Evolutionary conservation across 176 grass and related monocot species (phyloP).

Genomic region (Eleusine indica): DNA sequence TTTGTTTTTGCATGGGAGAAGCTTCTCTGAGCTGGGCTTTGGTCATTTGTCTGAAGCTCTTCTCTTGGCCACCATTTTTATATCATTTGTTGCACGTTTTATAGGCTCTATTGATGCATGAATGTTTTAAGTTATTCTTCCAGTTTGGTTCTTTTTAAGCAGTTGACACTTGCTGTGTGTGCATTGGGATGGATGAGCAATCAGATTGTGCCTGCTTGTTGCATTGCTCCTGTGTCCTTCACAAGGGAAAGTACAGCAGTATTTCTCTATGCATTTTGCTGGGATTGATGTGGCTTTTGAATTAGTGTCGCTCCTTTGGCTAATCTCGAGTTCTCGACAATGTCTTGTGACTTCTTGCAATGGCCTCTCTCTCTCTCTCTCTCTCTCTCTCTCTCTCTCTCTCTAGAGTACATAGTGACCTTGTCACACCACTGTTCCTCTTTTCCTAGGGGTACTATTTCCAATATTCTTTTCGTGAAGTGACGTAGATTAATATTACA

Average conservation of each 20-base stretch:
- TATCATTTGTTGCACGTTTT: constrained; percentile 53
- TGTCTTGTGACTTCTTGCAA: constrained; percentile 35
- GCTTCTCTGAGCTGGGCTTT: constrained; percentile 56
- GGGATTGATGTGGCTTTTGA: constrained; percentile 38
- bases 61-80: constrained; percentile 50
- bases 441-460: constrained; percentile 60
- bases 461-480: constrained; percentile 59
- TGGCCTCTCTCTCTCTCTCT: constrained; percentile 21
- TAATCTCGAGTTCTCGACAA: constrained; percentile 54
- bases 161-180: constrained; percentile 6
- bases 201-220: constrained; percentile 30
- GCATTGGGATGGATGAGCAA: constrained; percentile 54
- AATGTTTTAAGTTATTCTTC: constrained; percentile 31
- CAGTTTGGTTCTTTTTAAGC: constrained; percentile 50
- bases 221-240: constrained; percentile 36
- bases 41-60: constrained; percentile 27
- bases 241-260: constrained; percentile 30
- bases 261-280: constrained; percentile 40
- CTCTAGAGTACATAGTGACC: constrained; percentile 51
- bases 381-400: constrained; percentile 7
- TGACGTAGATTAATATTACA: constrained; percentile 54
- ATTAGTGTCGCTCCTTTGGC: constrained; percentile 39
- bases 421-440: constrained; percentile 63
- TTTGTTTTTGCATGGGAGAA: constrained; percentile 55
- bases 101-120: constrained; percentile 8